Base-by-base conservation (phyloP, 179 eudicot species). In the Camellia oleifera region DNA sequence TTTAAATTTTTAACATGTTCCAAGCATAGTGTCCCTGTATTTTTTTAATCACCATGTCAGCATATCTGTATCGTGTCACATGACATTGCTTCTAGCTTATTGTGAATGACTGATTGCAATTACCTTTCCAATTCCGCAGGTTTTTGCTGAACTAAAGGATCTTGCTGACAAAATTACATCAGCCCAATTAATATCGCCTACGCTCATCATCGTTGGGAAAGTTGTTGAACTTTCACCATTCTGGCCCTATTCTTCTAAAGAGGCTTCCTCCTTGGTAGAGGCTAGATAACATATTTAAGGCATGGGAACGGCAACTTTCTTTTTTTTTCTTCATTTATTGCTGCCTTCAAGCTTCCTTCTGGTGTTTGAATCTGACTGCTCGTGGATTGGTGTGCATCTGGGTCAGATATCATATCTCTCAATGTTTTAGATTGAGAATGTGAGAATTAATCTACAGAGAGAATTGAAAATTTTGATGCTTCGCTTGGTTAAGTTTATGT, bases 201-300 rank as follows among this genome's bases (percentile, higher is more conserved):
- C 98, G 9, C 86, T 95, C 4, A 90, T 95, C 84, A 83, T 95
- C 69, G 93, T 95, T 18, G 98, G 98, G 76, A 95, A 88, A 81
- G 98, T 93, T 32, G 97, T 95, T 74, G 87, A 97, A 57, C 97
- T 95, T 62, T 95, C 98, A 53, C 95, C 97, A 63, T 79, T 92
- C 50, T 95, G 98, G 98, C 83, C 91, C 32, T 80, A 80, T 72
- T 77, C 90, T 62, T 84, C 80, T 17, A 79, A 77, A 72, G 89
- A 82, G 76, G 48, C 76, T 14, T 78, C 82, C 50, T 32, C 45
- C 75, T 61, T 84, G 50, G 77, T 74, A 3, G 79, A 78, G 66
- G 77, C 84, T 42, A 58, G 75, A 69, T 74, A 77, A 68, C 52
- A 68, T 40, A 42, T 74, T 32, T 69, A 5, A 52, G 60, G 20